Evolutionary conservation across 2,329 filamentous ascomycete genomes (phyloP).

Genomic region (Fonsecaea erecta): DNA sequence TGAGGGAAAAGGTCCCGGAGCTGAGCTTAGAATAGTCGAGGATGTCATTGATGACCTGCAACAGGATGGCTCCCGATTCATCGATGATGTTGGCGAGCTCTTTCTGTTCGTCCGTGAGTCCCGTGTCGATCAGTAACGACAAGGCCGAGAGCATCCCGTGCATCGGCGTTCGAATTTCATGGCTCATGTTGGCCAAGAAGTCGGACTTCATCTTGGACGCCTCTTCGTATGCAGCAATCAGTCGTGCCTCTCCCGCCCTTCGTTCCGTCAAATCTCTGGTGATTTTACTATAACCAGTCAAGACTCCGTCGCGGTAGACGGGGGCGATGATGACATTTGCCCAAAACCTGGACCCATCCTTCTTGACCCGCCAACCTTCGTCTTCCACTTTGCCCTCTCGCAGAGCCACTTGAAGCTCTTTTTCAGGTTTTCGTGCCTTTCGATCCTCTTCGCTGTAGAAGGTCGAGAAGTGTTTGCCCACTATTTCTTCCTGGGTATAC

Average conservation of each 20-base stretch:
- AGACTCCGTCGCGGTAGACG: constrained; percentile 57
- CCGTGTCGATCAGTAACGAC: constrained; percentile 60
- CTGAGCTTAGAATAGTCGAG: constrained; percentile 69
- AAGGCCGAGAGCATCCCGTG: constrained; percentile 66
- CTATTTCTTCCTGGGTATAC: constrained; percentile 59
- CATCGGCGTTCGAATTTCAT: constrained; percentile 69
- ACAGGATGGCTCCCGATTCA: constrained; percentile 62
- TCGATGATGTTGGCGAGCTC: constrained; percentile 63
- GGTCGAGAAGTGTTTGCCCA: constrained; percentile 63
- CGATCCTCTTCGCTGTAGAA: constrained; percentile 62
- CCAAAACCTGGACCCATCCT: constrained; percentile 64
- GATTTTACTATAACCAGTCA: constrained; percentile 64
- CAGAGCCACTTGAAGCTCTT: constrained; percentile 58
- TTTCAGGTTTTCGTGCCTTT: constrained; percentile 54
- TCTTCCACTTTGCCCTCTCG: constrained; percentile 62
- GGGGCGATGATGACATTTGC: constrained; percentile 65
- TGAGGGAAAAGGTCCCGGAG: constrained; percentile 57
- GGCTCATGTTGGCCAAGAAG: constrained; percentile 67
- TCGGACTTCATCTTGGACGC: constrained; percentile 66
- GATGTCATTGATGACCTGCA: constrained; percentile 68
- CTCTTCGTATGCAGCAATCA: constrained; percentile 65
- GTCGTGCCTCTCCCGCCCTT: constrained; percentile 57
- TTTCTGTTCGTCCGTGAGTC: constrained; percentile 58
- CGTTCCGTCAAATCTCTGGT: constrained; percentile 56
- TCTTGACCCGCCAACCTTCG: constrained; percentile 64